These are phyloP conservation scores for Saccharomycopsis malanga DNA, from an alignment of 805 yeast genomes.

Conservation along the genomic window DNA sequence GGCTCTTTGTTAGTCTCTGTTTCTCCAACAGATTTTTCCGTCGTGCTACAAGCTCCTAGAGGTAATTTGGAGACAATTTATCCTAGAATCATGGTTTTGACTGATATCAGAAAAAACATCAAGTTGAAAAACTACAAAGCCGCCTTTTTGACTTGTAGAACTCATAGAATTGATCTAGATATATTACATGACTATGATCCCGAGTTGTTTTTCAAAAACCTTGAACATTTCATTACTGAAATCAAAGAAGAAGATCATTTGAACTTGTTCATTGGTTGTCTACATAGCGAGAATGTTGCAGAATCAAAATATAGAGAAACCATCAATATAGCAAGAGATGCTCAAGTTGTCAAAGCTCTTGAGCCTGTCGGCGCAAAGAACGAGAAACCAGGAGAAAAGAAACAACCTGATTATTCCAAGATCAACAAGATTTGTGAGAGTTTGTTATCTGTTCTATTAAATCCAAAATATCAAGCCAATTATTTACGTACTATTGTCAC, in stretches of 20 bases:
- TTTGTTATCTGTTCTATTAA: constrained; percentile 47
- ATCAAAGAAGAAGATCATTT: constrained; percentile 67
- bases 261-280: constrained; percentile 80
- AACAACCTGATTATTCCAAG: constrained; percentile 34
- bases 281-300: constrained; percentile 81
- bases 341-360: background rate
- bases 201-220: constrained; percentile 50
- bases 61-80: constrained; percentile 92
- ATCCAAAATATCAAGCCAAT: constrained; percentile 39
- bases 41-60: constrained; percentile 87
- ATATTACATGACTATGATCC: constrained; percentile 85
- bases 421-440: constrained; percentile 73
- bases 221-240: constrained; percentile 63
- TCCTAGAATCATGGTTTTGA: constrained; percentile 86
- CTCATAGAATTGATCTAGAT: constrained; percentile 88
- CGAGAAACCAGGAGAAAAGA: constrained; percentile 18
- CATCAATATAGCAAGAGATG: constrained; percentile 21
- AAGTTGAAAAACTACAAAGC: constrained; percentile 46
- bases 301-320: constrained; percentile 80
- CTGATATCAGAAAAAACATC: constrained; percentile 71
- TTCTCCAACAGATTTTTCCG: constrained; percentile 76
- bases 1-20: constrained; percentile 80
- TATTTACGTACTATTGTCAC: constrained; percentile 78
- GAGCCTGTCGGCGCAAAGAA: constrained; percentile 30
- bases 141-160: constrained; percentile 82